Evolutionary conservation across 2,329 filamentous ascomycete species (phyloP).

Genomic region (Ampelomyces quisqualis): DNA sequence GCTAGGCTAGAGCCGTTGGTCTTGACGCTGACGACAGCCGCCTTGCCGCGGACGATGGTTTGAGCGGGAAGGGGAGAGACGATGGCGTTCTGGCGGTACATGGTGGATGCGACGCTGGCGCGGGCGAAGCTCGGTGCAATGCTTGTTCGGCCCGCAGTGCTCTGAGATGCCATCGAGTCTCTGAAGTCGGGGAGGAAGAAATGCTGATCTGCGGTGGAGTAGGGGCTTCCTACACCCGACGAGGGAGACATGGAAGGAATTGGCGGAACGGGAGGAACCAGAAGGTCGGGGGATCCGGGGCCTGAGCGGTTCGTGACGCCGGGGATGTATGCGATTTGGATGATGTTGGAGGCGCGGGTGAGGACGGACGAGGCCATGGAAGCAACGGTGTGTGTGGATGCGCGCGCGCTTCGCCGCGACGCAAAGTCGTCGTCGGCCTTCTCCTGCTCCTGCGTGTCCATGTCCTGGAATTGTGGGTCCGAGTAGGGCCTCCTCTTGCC

Average conservation of each 20-base stretch:
- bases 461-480: constrained; percentile 59
- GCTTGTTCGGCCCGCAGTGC: constrained; percentile 58
- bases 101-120: constrained; percentile 78
- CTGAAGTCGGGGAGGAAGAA: constrained; percentile 93
- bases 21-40: constrained; percentile 90
- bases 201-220: constrained; percentile 68
- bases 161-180: constrained; percentile 84
- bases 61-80: constrained; percentile 77
- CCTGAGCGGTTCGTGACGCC: constrained; percentile 91
- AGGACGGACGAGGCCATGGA: constrained; percentile 95
- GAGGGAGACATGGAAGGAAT: constrained; percentile 66
- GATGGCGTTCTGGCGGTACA: constrained; percentile 88
- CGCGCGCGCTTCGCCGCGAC: constrained; percentile 61
- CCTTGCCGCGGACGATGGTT: constrained; percentile 82
- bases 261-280: constrained; percentile 90
- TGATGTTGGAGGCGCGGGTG: constrained; percentile 96
- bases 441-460: constrained; percentile 57
- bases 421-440: constrained; percentile 59
- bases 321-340: constrained; percentile 98
- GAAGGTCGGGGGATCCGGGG: constrained; percentile 74
- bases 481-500: constrained; percentile 65
- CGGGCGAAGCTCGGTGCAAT: constrained; percentile 53
- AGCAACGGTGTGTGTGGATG: constrained; percentile 80
- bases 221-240: constrained; percentile 59
- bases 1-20: constrained; percentile 59